Conservation (phyloP, 176 grass and related monocot genomes). For the Aegilops tauschii region DNA sequence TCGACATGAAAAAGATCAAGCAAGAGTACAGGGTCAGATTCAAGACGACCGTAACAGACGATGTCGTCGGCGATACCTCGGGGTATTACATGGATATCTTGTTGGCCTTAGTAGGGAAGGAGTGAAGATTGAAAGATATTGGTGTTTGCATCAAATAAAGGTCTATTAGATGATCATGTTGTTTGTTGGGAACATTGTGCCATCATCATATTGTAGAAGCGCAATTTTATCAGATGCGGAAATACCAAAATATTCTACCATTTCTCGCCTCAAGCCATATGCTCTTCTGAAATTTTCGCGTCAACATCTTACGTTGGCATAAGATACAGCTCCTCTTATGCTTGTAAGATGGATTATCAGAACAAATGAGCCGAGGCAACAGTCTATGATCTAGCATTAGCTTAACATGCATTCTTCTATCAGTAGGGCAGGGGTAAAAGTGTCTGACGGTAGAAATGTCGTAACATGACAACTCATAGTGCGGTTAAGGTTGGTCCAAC, state of each 20-base stretch:
- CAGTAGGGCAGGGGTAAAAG: background rate
- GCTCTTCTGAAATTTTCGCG: background rate
- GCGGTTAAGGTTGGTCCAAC: background rate
- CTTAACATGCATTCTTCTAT: background rate
- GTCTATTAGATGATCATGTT: background rate
- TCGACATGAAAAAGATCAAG: constrained; percentile 60
- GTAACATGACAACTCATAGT: background rate
- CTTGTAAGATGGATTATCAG: background rate
- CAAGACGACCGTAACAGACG: constrained; percentile 41
- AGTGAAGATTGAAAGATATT: constrained; percentile 19
- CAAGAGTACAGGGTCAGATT: constrained; percentile 56
- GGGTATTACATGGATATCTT: constrained; percentile 58
- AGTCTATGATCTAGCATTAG: background rate
- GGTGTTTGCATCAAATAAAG: constrained; percentile 1
- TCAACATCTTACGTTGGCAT: background rate
- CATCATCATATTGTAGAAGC: background rate
- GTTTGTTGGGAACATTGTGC: background rate
- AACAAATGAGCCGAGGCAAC: background rate
- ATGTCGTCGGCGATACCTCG: constrained; percentile 54
- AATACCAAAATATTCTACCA: background rate
- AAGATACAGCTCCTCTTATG: background rate
- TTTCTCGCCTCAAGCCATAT: too few relatives aligned
- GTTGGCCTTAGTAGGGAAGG: constrained; percentile 49
- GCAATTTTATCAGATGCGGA: background rate
- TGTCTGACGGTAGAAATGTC: background rate